Conservation (phyloP, 2,329 filamentous ascomycete species). For the Diaporthe velutina region DNA sequence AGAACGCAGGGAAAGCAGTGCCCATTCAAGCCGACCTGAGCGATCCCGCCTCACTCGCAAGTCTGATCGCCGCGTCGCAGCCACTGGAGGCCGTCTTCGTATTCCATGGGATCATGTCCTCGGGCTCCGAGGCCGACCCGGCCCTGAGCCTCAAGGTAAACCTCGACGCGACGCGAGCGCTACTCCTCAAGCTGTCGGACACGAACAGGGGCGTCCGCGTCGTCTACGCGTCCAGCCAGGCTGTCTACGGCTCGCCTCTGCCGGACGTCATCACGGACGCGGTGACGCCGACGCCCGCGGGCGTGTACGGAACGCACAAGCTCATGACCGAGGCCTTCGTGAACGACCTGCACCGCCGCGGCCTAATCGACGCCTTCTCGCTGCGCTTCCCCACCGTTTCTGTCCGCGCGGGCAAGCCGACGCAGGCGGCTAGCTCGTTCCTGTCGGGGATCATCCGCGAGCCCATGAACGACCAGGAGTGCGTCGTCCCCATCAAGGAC, state of each 20-base stretch:
- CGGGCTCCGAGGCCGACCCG: conserved; percentile 71
- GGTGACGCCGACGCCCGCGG: conserved; percentile 66
- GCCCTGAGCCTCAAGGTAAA: conserved; percentile 47
- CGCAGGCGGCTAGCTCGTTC: conserved; percentile 72
- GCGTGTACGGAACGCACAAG: conserved; percentile 72
- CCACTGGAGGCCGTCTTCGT: conserved; percentile 59
- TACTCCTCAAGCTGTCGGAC: conserved; percentile 37
- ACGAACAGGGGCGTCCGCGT: conserved; percentile 38
- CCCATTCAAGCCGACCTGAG: conserved; percentile 38
- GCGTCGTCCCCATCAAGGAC: conserved; percentile 33
- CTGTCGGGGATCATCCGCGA: conserved; percentile 73
- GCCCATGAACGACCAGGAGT: conserved; percentile 53
- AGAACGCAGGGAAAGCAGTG: conserved; percentile 1
- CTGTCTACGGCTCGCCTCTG: conserved; percentile 65
- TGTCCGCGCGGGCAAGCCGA: conserved; percentile 70
- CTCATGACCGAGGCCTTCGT: conserved; percentile 71
- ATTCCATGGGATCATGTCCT: conserved; percentile 75
- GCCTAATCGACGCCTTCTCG: conserved; percentile 66
- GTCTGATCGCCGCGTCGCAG: conserved; percentile 34
- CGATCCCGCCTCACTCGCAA: conserved; percentile 35
- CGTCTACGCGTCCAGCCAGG: conserved; percentile 60
- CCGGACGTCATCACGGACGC: conserved; percentile 48
- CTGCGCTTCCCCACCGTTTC: conserved; percentile 60
- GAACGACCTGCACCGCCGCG: conserved; percentile 64
- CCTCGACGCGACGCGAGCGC: conserved; percentile 37